Evolutionary conservation across 1,284 basidiomycete species (phyloP).

Genomic region (Phellopilus nigrolimitatus): DNA sequence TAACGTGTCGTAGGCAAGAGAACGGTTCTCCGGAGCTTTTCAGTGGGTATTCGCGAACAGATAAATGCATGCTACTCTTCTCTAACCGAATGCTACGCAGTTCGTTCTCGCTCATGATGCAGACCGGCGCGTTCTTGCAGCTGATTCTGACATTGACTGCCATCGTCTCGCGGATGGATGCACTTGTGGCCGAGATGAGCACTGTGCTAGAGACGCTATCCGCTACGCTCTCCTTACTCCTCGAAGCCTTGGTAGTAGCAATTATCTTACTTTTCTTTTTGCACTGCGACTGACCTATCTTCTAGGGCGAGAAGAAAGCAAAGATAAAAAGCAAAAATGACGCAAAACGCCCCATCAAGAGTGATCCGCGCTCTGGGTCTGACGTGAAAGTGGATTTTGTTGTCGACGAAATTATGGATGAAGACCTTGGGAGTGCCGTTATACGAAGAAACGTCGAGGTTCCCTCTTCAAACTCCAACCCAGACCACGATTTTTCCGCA

Average conservation of each 20-base stretch:
- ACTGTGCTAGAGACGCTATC: conserved; percentile 33
- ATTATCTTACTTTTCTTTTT: neutral
- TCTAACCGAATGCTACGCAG: conserved; percentile 32
- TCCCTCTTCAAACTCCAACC: neutral
- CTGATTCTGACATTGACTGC: conserved; percentile 55
- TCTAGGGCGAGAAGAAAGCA: neutral
- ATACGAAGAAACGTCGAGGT: neutral
- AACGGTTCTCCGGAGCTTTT: conserved; percentile 43
- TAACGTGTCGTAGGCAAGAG: conserved; percentile 39
- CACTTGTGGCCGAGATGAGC: conserved; percentile 42
- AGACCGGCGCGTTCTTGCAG: conserved; percentile 67
- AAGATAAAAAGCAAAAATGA: neutral
- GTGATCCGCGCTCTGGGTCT: neutral
- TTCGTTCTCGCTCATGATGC: conserved; percentile 56
- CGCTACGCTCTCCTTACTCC: conserved; percentile 28
- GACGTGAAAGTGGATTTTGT: conserved; percentile 3
- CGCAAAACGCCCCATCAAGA: neutral
- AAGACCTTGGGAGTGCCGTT: conserved; percentile 24
- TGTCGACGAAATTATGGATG: conserved; percentile 12
- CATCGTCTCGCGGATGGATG: conserved; percentile 52
- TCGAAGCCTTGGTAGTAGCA: conserved; percentile 24
- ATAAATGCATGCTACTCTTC: conserved; percentile 13
- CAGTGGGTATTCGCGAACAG: conserved; percentile 35
- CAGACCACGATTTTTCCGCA: neutral
- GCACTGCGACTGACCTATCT: neutral